phyloP scores from a whole-genome alignment of 345 rosid genomes.

The Raphanus sativus region DNA sequence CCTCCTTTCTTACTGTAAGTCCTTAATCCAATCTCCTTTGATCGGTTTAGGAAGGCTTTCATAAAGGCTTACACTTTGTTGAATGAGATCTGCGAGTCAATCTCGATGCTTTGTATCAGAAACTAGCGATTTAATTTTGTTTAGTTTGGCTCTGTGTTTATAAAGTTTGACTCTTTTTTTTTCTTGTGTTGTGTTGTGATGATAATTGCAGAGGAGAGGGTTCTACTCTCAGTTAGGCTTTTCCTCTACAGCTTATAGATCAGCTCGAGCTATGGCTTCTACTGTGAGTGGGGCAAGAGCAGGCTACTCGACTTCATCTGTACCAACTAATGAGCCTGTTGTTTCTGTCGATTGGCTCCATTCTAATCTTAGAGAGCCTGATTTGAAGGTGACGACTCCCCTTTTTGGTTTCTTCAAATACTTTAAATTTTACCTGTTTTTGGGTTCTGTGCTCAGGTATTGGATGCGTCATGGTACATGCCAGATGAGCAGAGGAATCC shows the following conservation, averaged over 20 bases:
- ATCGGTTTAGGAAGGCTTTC: background rate
- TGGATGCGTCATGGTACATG: constrained; percentile 99
- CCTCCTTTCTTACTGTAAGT: constrained; percentile 54
- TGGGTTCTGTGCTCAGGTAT: constrained; percentile 47
- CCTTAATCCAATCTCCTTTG: background rate
- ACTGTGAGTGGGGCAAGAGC: constrained; percentile 37
- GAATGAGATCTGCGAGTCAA: background rate
- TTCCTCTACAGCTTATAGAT: constrained; percentile 28
- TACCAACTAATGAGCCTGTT: constrained; percentile 65
- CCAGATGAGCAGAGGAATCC: constrained; percentile 98
- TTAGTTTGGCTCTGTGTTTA: background rate
- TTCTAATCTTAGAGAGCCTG: constrained; percentile 70
- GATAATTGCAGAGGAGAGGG: constrained; percentile 49
- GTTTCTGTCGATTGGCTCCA: constrained; percentile 97
- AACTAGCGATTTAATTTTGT: background rate
- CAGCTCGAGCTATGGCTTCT: constrained; percentile 55
- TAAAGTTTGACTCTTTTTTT: constrained; percentile 17
- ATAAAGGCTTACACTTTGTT: background rate
- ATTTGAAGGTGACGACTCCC: constrained; percentile 61
- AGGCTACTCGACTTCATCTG: constrained; percentile 49
- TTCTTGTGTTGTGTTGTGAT: constrained; percentile 15
- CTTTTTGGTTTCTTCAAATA: background rate
- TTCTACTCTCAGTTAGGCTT: constrained; percentile 35
- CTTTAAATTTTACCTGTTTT: background rate
- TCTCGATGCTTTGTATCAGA: background rate